Evolutionary conservation across 2,329 filamentous ascomycete species (phyloP).

Genomic region (Talaromyces atroroseus): DNA sequence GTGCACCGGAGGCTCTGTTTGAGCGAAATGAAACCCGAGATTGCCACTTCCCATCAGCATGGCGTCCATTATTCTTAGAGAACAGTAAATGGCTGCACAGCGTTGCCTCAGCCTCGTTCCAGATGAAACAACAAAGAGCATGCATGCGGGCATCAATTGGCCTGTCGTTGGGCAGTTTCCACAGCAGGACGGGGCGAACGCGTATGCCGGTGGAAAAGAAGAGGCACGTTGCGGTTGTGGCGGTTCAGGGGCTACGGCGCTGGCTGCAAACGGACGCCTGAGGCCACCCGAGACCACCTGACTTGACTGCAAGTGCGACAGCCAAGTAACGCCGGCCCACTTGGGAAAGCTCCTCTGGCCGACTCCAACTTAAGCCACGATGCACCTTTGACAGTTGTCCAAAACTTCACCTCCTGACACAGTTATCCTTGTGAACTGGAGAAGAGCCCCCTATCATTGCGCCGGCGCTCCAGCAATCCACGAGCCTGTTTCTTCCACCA

Average conservation of each 20-base stretch:
- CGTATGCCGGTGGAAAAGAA: background rate
- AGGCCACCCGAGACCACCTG: background rate
- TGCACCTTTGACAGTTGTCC: background rate
- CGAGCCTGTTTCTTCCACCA: background rate
- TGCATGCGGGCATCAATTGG: background rate
- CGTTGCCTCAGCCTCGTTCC: no score
- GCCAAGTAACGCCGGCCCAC: background rate
- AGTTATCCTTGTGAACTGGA: no score
- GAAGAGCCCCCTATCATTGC: background rate
- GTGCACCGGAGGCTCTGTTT: background rate
- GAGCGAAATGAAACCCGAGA: background rate
- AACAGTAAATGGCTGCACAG: background rate
- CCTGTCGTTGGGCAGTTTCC: background rate
- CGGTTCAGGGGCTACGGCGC: background rate
- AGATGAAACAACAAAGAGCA: background rate
- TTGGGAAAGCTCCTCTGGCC: background rate
- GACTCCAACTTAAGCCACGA: slow-evolving; percentile 1
- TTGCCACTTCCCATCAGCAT: background rate
- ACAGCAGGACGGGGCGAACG: background rate
- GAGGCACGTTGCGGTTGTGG: background rate
- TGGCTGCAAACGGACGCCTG: slow-evolving; percentile 9
- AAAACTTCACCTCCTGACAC: background rate
- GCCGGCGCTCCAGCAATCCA: background rate
- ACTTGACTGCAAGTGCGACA: background rate
- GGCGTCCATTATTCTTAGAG: no score